Evolutionary conservation across 192 early-diverging fungal genomes (phyloP), one percentile per base, ranked within the genome.

Genomic region (Backusella luteola): DNA sequence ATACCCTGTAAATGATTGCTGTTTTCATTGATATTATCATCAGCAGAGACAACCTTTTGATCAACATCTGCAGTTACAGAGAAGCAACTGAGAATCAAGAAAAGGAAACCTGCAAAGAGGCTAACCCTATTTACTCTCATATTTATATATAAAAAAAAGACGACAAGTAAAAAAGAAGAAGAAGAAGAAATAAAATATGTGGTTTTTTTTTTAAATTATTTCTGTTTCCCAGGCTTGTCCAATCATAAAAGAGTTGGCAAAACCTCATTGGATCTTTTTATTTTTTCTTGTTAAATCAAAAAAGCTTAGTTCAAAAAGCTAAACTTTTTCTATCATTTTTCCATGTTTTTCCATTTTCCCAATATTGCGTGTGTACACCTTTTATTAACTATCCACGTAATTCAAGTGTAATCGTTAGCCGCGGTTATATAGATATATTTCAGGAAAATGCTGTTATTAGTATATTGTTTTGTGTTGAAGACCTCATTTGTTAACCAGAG

Each of bases 201-300:
- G 3, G 0, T 59, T 63, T 63, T 63, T 29, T 63, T 56, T 53
- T 56, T n/a, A 29, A 63, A 26, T 63, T 26, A 63, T 63, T 56
- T 56, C 42, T 56, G 23, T 56, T 63, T 63, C 56, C 56, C 56
- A 63, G 26, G 56, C 56, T 14, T 63, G 56, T 63, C 56, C 56
- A 63, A 63, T 63, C 56, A 63, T 29, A 63, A 63, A 63, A 63
- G 56, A 71, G 70, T 71, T 71, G 70, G 41, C 70, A 46, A 36
- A 32, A 41, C 41, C 42, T 71, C 70, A 73, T 73, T 73, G 72
- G 46, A 63, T 34, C 67, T 69, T 69, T 32, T 68, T 68, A 11
- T 67, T 35, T 67, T 29, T 23, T 29, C 29, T 69, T 32, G 32
- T 32, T 32, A 32, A 69, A n/a, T 19, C 17, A 19, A 49, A 49